A percentile compares a stretch with the other conserved stretches of the same genome.
Conservation (phyloP, 306 rosid species). For the Lablab purpureus region DNA sequence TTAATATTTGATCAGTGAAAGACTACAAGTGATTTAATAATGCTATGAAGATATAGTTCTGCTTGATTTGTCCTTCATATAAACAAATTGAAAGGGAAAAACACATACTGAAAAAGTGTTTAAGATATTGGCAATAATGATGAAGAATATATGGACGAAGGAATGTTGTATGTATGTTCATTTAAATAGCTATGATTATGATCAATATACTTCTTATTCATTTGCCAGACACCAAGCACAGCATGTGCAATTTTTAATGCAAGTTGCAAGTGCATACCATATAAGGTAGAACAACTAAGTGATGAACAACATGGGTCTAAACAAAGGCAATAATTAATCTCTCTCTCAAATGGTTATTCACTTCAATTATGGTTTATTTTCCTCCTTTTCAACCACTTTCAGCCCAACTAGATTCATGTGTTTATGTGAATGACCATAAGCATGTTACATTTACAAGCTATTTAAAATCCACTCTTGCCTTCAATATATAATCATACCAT, state of each 20-base stretch:
- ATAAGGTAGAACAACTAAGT: constrained; percentile 21
- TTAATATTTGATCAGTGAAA: no score
- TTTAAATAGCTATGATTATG: neutral
- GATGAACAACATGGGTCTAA: constrained; percentile 10
- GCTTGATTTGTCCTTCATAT: no score
- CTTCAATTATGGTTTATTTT: constrained; percentile 10
- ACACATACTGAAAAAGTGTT: no score
- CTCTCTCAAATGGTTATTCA: neutral
- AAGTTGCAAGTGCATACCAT: constrained; percentile 39
- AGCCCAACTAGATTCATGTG: constrained; percentile 17
- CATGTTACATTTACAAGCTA: constrained; percentile 20
- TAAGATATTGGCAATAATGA: neutral
- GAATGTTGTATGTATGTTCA: neutral
- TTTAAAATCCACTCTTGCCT: neutral
- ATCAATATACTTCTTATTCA: neutral
- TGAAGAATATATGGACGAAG: neutral
- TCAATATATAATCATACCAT: neutral
- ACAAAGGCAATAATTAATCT: constrained; percentile 20
- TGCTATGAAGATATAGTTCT: no score
- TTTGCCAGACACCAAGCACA: constrained; percentile 27
- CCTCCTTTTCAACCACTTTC: constrained; percentile 17
- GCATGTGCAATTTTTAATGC: constrained; percentile 53
- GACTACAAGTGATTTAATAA: no score
- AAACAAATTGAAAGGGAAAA: no score
- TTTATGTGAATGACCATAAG: neutral